Conservation (phyloP, 2,329 filamentous ascomycete species). For the Cadophora luteo-olivacea region DNA sequence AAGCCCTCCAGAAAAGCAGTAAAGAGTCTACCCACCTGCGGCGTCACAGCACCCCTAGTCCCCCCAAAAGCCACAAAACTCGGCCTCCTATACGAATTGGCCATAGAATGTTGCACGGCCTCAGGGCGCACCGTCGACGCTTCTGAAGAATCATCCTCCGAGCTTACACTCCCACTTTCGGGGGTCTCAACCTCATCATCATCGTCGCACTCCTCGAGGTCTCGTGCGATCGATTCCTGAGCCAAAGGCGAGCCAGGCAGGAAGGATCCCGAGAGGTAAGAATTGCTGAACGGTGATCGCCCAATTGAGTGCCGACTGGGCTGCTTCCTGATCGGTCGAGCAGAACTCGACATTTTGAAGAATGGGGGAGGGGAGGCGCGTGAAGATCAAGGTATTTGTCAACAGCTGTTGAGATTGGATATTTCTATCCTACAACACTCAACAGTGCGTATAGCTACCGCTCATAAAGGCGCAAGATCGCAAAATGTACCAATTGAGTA, state of each 20-base stretch:
- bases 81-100: conserved; percentile 75
- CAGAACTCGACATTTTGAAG: conserved; percentile 39
- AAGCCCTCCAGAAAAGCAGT: background rate
- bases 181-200: conserved; percentile 57
- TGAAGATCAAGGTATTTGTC: background rate
- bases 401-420: background rate
- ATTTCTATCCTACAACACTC: background rate
- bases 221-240: conserved; percentile 68
- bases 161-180: conserved; percentile 48
- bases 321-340: conserved; percentile 35
- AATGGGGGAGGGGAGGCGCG: background rate
- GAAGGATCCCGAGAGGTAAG: conserved; percentile 65
- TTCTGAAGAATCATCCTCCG: conserved; percentile 50
- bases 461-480: background rate
- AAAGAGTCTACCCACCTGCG: conserved; percentile 48
- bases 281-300: conserved; percentile 48
- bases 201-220: conserved; percentile 68
- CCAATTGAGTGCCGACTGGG: conserved; percentile 32
- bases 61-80: conserved; percentile 78
- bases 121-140: conserved; percentile 46
- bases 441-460: too few species aligned
- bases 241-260: conserved; percentile 69
- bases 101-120: conserved; percentile 56
- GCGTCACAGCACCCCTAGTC: conserved; percentile 72
- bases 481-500: background rate